phyloP scores from a whole-genome alignment of 2,329 filamentous ascomycete species.

The Colletotrichum melonis region DNA sequence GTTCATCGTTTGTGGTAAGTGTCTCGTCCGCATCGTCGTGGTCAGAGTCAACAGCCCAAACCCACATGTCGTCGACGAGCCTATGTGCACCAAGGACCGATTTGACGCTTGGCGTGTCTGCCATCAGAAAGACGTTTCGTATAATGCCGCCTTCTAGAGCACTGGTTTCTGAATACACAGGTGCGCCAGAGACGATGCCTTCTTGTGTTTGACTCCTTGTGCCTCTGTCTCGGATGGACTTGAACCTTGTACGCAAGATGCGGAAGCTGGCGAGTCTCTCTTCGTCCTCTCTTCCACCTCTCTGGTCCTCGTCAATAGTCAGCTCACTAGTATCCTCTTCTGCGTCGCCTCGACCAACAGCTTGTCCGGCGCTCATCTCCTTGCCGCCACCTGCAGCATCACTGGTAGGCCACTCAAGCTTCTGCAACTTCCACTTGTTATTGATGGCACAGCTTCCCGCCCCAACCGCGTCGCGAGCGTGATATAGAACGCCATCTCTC shows the following conservation, averaged over 20 bases:
- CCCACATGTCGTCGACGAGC: slow-evolving; percentile 15
- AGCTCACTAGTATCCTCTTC: not conserved
- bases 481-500: not conserved
- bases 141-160: not conserved
- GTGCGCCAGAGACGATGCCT: not conserved
- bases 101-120: not conserved
- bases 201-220: not conserved
- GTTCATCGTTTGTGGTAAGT: too few relatives aligned
- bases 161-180: not conserved
- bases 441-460: not conserved
- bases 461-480: not conserved
- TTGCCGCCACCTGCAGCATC: not conserved
- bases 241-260: not conserved
- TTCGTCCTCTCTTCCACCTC: not conserved
- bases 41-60: slow-evolving; percentile 2
- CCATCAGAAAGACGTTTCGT: not conserved
- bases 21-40: not conserved
- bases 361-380: not conserved
- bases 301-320: not conserved
- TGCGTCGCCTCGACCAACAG: not conserved
- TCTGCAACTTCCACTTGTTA: not conserved
- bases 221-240: not conserved
- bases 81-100: not conserved
- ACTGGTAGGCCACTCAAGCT: not conserved
- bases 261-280: not conserved